Evolutionary conservation across 176 grass and related monocot species (phyloP), one percentile per base, ranked within the genome.

Genomic region (Ensete glaucum): DNA sequence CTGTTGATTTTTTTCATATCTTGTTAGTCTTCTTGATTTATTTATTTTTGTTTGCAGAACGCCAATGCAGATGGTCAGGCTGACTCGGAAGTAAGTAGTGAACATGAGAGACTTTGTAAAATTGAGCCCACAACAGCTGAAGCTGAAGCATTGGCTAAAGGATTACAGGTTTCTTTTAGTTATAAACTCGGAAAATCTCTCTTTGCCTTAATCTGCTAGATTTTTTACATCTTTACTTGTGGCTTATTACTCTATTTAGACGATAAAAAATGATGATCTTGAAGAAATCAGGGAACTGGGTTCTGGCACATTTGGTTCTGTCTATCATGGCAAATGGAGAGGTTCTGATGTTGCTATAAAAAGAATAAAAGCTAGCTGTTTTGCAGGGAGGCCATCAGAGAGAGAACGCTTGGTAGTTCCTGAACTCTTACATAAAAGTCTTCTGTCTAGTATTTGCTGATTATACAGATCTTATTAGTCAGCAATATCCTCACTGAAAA

Each of bases 61-160:
- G 19, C 67, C 26, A 75, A 75, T 71, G 2, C 23, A 3, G 49
- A 52, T 20, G 68, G 8, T 50, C 43, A 71, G 68, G 34, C 64
- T 69, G 79, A 90, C 56, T 73, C 81, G 52, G 80, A 91, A 9
- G 86, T 62, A 83, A 80, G 81, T 79, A 51, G 17, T 75, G 82
- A 84, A 20, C 76, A 75, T 58, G 75, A 82, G 43, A 82, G 77
- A 79, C 81, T 60, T 75, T 87, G 84, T 3, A 80, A 82, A 53
- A 98, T 98, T 25, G 94, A 98, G 83, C 53, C 94, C 16, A 93
- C 90, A 75, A 87, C 79, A 27, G 94, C 94, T 74, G 90, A 98
- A 89, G 80, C 70, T 85, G 94, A 98, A 52, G 69, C 69, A 53
- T 50, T 72, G 3, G 48, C 9, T 22, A 72, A 52, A 72, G 50